Evolutionary conservation across 352 stramenopile species (phyloP).

Genomic region (Discostella stelligera): DNA sequence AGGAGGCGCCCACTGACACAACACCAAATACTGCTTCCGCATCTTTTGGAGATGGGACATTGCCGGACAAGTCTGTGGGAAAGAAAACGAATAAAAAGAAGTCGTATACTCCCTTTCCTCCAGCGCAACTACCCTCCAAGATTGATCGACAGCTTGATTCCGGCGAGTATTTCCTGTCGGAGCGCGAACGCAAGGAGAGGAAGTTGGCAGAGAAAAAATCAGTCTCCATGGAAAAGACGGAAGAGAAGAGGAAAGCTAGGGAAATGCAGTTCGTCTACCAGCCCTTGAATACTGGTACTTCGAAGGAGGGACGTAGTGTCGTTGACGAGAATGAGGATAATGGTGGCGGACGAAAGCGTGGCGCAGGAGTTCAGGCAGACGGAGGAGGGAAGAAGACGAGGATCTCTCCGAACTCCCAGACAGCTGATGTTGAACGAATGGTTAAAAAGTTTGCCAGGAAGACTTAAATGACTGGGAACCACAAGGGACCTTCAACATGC

Average conservation of each 20-base stretch:
- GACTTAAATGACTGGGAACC: neutral
- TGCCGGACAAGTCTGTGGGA: neutral
- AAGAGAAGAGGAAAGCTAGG: constrained; percentile 66
- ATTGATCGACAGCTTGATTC: constrained; percentile 98
- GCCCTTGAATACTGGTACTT: neutral
- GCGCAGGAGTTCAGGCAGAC: neutral
- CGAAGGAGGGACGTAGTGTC: neutral
- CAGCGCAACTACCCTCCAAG: constrained; percentile 92
- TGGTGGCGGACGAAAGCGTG: neutral
- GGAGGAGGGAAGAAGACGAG: constrained; percentile 5
- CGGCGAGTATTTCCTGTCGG: constrained; percentile 99
- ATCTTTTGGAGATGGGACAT: constrained; percentile 9
- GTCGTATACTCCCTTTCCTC: constrained; percentile 98
- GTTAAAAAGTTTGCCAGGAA: constrained; percentile 41
- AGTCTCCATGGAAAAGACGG: constrained; percentile 51
- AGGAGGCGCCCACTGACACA: constrained; percentile 6
- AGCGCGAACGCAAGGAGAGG: constrained; percentile 90
- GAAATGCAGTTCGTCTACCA: constrained; percentile 61
- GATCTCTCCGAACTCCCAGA: neutral
- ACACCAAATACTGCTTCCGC: neutral
- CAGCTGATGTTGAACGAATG: constrained; percentile 34
- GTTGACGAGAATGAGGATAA: neutral
- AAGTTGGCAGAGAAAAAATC: constrained; percentile 87
- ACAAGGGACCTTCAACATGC: neutral
- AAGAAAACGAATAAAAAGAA: constrained; percentile 82